Evolutionary conservation across 208 protist genomes (phyloP).

Genomic region (Leishmania martiniquensis): DNA sequence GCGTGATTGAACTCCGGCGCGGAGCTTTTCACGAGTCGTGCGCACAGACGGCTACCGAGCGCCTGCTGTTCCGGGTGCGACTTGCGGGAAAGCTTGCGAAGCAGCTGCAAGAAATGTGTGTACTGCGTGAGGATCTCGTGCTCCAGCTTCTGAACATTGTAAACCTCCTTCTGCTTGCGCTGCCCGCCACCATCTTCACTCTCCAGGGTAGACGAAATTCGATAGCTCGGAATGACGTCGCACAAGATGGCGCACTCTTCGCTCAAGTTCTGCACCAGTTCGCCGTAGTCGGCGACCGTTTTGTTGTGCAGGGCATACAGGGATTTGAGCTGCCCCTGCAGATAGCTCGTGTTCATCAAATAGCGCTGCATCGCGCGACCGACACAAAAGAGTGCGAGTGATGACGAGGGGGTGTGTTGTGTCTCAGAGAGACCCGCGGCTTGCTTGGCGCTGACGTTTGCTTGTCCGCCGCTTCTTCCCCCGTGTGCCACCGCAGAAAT

Average conservation of each 20-base stretch:
- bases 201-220: slow-evolving; percentile 83
- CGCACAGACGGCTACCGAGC: slow-evolving; percentile 89
- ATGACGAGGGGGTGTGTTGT: background rate
- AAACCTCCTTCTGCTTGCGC: slow-evolving; percentile 92
- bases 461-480: no score
- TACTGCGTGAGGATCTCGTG: slow-evolving; percentile 92
- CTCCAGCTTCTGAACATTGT: slow-evolving; percentile 89
- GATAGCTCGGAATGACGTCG: slow-evolving; percentile 89
- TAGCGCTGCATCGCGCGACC: slow-evolving; percentile 92
- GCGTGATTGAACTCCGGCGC: slow-evolving; percentile 90
- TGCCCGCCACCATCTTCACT: slow-evolving; percentile 79
- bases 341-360: slow-evolving; percentile 93
- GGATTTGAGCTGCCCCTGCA: slow-evolving; percentile 81
- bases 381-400: background rate
- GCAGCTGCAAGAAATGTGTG: slow-evolving; percentile 92
- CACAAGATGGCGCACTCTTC: slow-evolving; percentile 89
- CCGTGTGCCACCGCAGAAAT: background rate
- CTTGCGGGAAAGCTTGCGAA: slow-evolving; percentile 85
- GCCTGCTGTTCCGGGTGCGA: slow-evolving; percentile 92
- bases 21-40: slow-evolving; percentile 74
- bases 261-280: slow-evolving; percentile 86
- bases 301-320: slow-evolving; percentile 84
- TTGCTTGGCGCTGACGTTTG: no score
- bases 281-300: slow-evolving; percentile 79
- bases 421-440: no score